Conservation (phyloP, 73 alveolate species). For the Loxodes magnus region DNA sequence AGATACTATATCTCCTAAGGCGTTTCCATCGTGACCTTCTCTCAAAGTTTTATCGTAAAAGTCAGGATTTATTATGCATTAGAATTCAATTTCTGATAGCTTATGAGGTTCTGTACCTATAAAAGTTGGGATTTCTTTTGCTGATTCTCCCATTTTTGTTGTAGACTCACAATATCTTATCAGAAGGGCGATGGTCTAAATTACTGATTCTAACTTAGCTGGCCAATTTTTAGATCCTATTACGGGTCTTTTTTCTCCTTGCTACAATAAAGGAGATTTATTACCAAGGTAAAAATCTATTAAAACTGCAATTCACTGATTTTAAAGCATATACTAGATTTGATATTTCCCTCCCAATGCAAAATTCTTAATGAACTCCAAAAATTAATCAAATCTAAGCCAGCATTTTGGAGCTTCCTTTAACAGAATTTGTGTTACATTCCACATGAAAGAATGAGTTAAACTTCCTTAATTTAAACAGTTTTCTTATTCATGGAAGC, state of each 20-base stretch:
- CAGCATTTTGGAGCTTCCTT: constrained; percentile 55
- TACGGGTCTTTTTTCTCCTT: constrained; percentile 7
- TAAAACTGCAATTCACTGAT: constrained; percentile 23
- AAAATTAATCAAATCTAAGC: constrained; percentile 58
- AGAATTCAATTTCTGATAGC: neutral
- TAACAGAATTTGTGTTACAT: too few species aligned
- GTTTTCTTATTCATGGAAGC: too few species aligned
- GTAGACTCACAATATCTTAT: neutral
- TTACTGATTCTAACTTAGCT: neutral
- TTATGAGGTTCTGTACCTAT: neutral
- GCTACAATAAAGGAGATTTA: constrained; percentile 21
- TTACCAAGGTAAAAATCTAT: constrained; percentile 46
- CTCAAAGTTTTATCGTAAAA: constrained; percentile 9
- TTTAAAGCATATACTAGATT: constrained; percentile 3
- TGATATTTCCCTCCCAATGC: constrained; percentile 21
- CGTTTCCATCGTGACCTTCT: constrained; percentile 1
- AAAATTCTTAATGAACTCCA: constrained; percentile 36
- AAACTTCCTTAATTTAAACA: too few species aligned
- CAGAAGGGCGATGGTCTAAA: constrained; percentile 5
- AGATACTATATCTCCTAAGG: constrained; percentile 28
- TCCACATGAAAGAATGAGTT: too few species aligned
- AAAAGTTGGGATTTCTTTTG: too few species aligned
- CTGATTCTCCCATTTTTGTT: too few species aligned
- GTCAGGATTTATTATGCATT: neutral
- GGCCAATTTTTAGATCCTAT: constrained; percentile 10